Conservation (phyloP, 176 grass and related monocot genomes). For the Echinochloa phyllopogon region DNA sequence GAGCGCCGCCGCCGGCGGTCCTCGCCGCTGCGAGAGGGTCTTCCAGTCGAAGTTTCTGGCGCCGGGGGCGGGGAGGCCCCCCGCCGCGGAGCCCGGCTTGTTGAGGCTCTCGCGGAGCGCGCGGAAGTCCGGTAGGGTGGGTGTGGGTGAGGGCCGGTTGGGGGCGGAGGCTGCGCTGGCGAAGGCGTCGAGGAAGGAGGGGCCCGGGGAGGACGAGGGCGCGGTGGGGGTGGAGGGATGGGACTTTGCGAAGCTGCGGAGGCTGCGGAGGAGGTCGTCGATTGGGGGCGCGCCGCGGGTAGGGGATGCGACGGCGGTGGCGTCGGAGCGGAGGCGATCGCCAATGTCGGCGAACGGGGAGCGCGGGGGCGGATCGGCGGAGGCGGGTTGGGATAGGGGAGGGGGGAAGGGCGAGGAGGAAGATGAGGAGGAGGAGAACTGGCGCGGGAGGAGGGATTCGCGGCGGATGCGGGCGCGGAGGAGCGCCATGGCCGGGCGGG, state of each 20-base stretch:
- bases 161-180: neutral
- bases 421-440: neutral
- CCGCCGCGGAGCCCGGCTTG: neutral
- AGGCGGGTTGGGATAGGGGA: neutral
- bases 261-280: neutral
- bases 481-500: conserved; percentile 40
- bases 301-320: neutral
- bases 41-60: neutral
- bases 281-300: neutral
- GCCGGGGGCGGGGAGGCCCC: neutral
- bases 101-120: neutral
- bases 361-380: neutral
- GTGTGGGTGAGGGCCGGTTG: neutral
- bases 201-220: neutral
- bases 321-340: neutral
- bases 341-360: neutral
- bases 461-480: neutral
- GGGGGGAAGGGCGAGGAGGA: neutral
- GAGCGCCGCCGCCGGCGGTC: neutral
- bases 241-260: neutral
- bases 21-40: neutral
- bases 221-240: neutral
- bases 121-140: neutral
- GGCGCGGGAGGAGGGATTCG: neutral
- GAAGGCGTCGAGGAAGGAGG: conserved; percentile 13